Conservation (phyloP, 2,329 filamentous ascomycete species). For the Diplodia mutila region DNA sequence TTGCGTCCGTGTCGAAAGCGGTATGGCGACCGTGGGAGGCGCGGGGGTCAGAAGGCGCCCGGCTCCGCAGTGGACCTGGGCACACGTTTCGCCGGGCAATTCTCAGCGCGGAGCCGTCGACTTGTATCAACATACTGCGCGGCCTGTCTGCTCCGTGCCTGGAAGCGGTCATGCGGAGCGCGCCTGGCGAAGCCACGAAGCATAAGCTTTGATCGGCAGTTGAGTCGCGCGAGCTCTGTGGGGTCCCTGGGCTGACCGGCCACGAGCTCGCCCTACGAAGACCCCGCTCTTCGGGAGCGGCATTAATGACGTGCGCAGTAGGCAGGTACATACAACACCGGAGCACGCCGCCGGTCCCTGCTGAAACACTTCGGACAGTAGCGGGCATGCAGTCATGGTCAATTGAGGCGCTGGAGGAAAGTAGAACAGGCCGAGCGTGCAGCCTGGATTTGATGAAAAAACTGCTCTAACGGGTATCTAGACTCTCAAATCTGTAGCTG, state of each 20-base stretch:
- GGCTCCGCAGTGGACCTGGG: constrained; percentile 13
- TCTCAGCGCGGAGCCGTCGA: constrained; percentile 14
- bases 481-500: constrained; percentile 5
- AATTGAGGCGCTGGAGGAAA: neutral
- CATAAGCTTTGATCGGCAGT: constrained; percentile 17
- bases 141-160: constrained; percentile 8
- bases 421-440: neutral
- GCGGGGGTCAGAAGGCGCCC: neutral
- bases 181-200: neutral
- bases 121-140: neutral
- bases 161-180: constrained; percentile 14
- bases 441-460: neutral
- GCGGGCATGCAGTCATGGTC: neutral
- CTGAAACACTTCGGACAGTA: neutral
- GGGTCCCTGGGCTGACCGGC: neutral
- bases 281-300: neutral
- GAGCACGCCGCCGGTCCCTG: neutral
- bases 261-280: neutral
- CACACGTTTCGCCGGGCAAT: neutral
- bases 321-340: constrained; percentile 12
- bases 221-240: neutral
- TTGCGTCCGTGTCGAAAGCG: constrained; percentile 25
- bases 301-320: constrained; percentile 2
- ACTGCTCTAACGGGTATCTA: constrained; percentile 15
- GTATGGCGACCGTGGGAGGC: constrained; percentile 14